These are phyloP conservation scores for Anthracocystis walkeri DNA, from an alignment of 1,284 basidiomycete species.

Conservation along the genomic window DNA sequence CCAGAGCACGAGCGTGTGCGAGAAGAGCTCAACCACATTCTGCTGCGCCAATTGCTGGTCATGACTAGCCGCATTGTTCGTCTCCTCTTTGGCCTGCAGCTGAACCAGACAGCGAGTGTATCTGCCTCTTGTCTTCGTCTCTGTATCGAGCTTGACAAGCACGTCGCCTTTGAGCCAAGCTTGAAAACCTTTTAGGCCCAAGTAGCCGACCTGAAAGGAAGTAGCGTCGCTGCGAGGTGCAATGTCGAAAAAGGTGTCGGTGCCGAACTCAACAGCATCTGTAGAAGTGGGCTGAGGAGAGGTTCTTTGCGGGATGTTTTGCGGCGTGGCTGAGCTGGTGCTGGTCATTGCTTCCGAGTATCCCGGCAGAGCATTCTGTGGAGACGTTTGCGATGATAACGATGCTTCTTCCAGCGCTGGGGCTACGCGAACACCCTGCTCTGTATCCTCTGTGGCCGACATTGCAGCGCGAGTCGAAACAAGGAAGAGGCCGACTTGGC, in stretches of 20 bases:
- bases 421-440: neutral
- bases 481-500: neutral
- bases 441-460: neutral
- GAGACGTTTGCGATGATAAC: neutral
- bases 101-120: slow-evolving; percentile 37
- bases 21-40: slow-evolving; percentile 53
- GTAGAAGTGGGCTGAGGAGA: neutral
- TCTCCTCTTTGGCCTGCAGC: slow-evolving; percentile 32
- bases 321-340: neutral
- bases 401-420: neutral
- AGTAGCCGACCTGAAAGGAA: slow-evolving; percentile 67
- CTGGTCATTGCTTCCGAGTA: slow-evolving; percentile 28
- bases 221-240: slow-evolving; percentile 60
- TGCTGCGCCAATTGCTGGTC: neutral
- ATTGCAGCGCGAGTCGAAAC: slow-evolving; percentile 1
- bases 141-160: slow-evolving; percentile 59
- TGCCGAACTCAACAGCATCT: neutral
- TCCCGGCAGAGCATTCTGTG: slow-evolving; percentile 17
- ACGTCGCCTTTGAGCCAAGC: slow-evolving; percentile 67
- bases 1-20: slow-evolving; percentile 55
- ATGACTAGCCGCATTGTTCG: neutral
- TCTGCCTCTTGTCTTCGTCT: slow-evolving; percentile 31
- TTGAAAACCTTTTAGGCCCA: slow-evolving; percentile 59
- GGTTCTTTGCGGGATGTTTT: neutral
- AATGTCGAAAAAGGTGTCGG: slow-evolving; percentile 64